Percentiles rank a stretch among this genome's conserved stretches.
These are phyloP conservation scores for Penicillium antarcticum DNA, from an alignment of 495 filamentous ascomycete genomes.

Conservation along the genomic window DNA sequence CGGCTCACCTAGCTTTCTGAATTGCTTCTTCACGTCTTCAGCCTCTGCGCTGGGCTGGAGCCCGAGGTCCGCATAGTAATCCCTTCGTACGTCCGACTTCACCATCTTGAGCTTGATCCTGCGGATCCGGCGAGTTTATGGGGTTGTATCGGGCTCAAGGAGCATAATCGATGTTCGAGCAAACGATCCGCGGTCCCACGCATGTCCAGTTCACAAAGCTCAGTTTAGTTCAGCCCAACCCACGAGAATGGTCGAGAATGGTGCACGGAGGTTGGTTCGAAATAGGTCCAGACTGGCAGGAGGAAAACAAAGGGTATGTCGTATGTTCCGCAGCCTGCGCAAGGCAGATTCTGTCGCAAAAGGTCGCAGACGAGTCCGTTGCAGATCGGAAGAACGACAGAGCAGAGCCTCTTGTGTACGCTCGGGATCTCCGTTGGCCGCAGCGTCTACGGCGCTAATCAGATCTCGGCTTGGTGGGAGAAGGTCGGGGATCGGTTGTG, in stretches of 20 bases:
- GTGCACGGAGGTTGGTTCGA: background rate
- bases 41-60: constrained; percentile 58
- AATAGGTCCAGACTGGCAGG: background rate
- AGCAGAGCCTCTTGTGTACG: constrained; percentile 10
- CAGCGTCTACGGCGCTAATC: constrained; percentile 18
- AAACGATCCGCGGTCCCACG: constrained; percentile 5
- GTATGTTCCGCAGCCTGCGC: background rate
- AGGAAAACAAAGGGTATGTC: background rate
- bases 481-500: constrained; percentile 1
- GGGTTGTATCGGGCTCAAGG: constrained; percentile 4
- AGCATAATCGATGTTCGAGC: constrained; percentile 17
- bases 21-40: constrained; percentile 80
- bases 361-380: background rate
- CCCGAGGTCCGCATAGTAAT: constrained; percentile 88
- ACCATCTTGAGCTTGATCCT: constrained; percentile 66
- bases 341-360: background rate
- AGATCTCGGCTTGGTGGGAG: constrained; percentile 8
- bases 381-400: background rate
- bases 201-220: constrained; percentile 15
- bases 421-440: constrained; percentile 14
- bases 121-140: constrained; percentile 4
- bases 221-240: background rate
- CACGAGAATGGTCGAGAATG: background rate
- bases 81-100: constrained; percentile 65
- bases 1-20: constrained; percentile 71